Percentiles rank a stretch among this genome's conserved stretches.
These are phyloP conservation scores for Jatropha podagrica DNA, from an alignment of 441 rosid species.

Conservation along the genomic window DNA sequence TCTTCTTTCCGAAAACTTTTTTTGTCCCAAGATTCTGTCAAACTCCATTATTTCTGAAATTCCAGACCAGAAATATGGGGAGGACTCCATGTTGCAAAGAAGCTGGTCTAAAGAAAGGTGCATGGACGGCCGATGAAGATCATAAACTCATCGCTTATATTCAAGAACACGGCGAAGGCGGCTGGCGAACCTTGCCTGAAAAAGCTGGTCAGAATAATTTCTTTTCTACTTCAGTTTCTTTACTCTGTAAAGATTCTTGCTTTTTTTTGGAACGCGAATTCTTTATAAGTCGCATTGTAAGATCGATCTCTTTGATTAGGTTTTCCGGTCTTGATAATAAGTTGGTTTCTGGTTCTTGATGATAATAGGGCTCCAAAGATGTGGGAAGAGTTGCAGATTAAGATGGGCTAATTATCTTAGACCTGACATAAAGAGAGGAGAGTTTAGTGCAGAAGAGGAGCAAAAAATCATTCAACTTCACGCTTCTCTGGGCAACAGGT, in stretches of 20 bases:
- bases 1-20: no score
- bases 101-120: slow-evolving; percentile 24
- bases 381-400: slow-evolving; percentile 26
- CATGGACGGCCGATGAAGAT: slow-evolving; percentile 28
- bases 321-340: no score
- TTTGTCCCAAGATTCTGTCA: no score
- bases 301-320: background rate
- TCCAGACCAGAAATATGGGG: slow-evolving; percentile 11
- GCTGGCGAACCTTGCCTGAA: slow-evolving; percentile 28
- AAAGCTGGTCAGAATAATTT: slow-evolving; percentile 18
- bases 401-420: slow-evolving; percentile 27
- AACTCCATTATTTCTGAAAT: no score
- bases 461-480: slow-evolving; percentile 2
- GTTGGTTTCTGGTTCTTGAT: background rate
- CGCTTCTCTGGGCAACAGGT: slow-evolving; percentile 21
- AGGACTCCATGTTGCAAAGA: slow-evolving; percentile 17
- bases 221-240: background rate
- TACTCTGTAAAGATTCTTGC: background rate
- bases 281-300: background rate
- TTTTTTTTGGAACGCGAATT: background rate
- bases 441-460: slow-evolving; percentile 18
- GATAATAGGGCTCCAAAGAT: slow-evolving; percentile 21
- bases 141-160: slow-evolving; percentile 21
- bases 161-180: slow-evolving; percentile 25
- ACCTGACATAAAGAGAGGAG: slow-evolving; percentile 25